phyloP scores from a whole-genome alignment of 768 basidiomycete species.

The Mycena olivaceomarginata region DNA sequence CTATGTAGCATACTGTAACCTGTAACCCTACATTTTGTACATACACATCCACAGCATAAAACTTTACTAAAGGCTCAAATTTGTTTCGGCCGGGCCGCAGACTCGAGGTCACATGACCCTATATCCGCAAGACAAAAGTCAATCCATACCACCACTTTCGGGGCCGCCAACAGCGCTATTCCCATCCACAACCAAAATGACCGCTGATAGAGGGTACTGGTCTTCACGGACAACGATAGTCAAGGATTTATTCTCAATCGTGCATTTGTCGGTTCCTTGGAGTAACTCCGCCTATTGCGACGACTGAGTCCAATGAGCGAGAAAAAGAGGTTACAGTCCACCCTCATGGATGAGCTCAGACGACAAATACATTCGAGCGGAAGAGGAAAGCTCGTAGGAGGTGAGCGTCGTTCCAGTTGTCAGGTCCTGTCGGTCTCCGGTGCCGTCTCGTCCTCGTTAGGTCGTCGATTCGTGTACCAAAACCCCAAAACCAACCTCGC shows the following conservation, averaged over 20 bases:
- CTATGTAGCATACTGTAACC: not conserved
- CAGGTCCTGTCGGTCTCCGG: constrained; percentile 17
- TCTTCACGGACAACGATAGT: constrained; percentile 1
- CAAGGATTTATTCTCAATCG: constrained; percentile 27
- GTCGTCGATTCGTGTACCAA: constrained; percentile 32
- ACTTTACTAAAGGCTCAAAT: too few relatives aligned
- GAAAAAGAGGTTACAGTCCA: constrained; percentile 88
- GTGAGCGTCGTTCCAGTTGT: constrained; percentile 66
- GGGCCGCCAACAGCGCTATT: constrained; percentile 18
- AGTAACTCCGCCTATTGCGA: constrained; percentile 92
- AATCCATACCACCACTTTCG: constrained; percentile 12
- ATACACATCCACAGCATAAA: too few relatives aligned
- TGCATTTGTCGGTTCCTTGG: constrained; percentile 73
- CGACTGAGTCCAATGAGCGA: constrained; percentile 80
- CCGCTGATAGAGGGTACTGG: constrained; percentile 60
- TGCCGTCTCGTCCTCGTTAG: constrained; percentile 18
- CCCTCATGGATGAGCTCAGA: constrained; percentile 94
- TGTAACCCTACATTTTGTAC: not conserved
- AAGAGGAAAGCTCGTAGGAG: constrained; percentile 92
- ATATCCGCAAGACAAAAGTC: constrained; percentile 2
- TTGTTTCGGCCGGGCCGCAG: too few relatives aligned
- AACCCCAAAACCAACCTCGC: constrained; percentile 21
- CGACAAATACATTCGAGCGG: constrained; percentile 92
- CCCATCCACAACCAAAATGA: constrained; percentile 53
- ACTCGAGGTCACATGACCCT: constrained; percentile 15